phyloP scores from a whole-genome alignment of 148 eudicot species.

The Cornus kousa region DNA sequence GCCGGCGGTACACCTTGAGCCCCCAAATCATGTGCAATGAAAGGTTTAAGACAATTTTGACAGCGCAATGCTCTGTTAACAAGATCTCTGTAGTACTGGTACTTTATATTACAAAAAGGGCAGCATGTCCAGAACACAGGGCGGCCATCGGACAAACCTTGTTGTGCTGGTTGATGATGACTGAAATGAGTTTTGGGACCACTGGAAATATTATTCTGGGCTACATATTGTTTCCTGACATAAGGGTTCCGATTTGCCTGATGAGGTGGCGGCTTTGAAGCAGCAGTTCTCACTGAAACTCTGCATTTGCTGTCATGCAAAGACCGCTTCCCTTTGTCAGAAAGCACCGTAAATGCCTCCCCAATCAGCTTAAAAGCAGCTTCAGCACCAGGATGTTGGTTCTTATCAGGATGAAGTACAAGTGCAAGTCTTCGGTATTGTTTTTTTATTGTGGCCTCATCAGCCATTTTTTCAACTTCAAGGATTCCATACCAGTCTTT shows the following conservation, averaged over 20 bases:
- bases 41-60: constrained; percentile 29
- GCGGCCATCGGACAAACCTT: constrained; percentile 5
- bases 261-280: constrained; percentile 14
- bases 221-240: constrained; percentile 7
- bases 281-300: constrained; percentile 16
- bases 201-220: constrained; percentile 15
- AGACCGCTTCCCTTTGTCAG: constrained; percentile 29
- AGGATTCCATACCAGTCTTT: constrained; percentile 49
- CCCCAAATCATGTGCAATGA: constrained; percentile 28
- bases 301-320: constrained; percentile 28
- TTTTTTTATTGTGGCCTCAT: constrained; percentile 35
- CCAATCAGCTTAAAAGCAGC: constrained; percentile 51
- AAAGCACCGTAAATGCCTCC: constrained; percentile 40
- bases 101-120: constrained; percentile 33
- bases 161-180: constrained; percentile 18
- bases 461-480: constrained; percentile 34
- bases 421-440: constrained; percentile 46
- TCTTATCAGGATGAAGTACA: constrained; percentile 47
- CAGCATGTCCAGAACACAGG: constrained; percentile 37
- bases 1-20: neutral
- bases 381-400: constrained; percentile 50
- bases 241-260: constrained; percentile 18
- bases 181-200: neutral
- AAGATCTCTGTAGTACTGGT: constrained; percentile 24
- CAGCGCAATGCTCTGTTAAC: constrained; percentile 28